Evolutionary conservation across 257 asterid genomes (phyloP).

Genomic region (Fraxinus cuspidata): DNA sequence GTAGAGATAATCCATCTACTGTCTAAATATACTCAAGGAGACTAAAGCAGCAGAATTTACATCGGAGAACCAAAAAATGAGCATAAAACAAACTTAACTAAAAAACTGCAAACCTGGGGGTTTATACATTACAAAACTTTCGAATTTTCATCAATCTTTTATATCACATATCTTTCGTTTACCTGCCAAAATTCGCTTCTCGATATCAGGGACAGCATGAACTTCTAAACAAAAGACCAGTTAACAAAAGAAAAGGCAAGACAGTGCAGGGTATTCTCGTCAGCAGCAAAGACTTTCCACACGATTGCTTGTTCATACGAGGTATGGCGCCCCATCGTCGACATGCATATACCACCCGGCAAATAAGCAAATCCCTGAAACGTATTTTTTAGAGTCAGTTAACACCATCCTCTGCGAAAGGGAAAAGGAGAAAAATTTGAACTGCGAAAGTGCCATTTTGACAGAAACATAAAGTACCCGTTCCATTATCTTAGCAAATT

Average conservation of each 20-base stretch:
- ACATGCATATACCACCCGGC: conserved; percentile 89
- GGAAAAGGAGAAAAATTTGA: background rate
- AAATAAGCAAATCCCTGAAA: conserved; percentile 72
- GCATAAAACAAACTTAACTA: conserved; percentile 24
- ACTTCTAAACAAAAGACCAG: conserved; percentile 80
- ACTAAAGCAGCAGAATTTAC: conserved; percentile 41
- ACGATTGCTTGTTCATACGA: conserved; percentile 87
- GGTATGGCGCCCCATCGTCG: conserved; percentile 96
- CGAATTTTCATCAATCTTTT: conserved; percentile 1
- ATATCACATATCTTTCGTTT: background rate
- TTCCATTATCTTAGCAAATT: conserved; percentile 84
- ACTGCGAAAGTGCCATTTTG: background rate
- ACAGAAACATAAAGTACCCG: conserved; percentile 50
- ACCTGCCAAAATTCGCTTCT: conserved; percentile 6
- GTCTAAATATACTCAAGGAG: conserved; percentile 9
- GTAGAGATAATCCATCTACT: background rate
- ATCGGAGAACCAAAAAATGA: conserved; percentile 21
- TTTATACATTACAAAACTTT: conserved; percentile 41
- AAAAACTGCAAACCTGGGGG: conserved; percentile 25
- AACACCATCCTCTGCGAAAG: background rate
- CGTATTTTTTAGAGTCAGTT: background rate
- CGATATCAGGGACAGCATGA: background rate
- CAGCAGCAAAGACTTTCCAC: conserved; percentile 89
- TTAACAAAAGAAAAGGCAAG: conserved; percentile 88
- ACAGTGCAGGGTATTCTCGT: conserved; percentile 71